Conservation (phyloP, 163 green algal species). For the Smithsoniella earleae region DNA sequence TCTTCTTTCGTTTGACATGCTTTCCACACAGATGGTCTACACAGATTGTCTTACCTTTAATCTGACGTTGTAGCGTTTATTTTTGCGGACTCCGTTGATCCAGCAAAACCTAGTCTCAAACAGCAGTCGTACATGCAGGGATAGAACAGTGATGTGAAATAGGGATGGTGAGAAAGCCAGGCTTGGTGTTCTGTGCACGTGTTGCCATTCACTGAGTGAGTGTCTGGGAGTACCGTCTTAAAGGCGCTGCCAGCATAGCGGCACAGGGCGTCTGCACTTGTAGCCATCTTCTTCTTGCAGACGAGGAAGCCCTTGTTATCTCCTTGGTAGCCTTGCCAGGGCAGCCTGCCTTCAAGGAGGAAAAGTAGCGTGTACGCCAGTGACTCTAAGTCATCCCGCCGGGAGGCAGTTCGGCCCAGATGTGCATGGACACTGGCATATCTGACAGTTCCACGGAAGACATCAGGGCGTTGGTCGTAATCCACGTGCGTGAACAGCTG, state of each 20-base stretch:
- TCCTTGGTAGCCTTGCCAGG: constrained; percentile 96
- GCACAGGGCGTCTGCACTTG: constrained; percentile 88
- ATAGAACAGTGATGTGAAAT: too few relatives aligned
- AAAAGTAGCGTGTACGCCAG: constrained; percentile 99
- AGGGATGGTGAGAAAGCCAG: too few relatives aligned
- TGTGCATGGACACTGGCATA: constrained; percentile 98
- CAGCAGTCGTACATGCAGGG: too few relatives aligned
- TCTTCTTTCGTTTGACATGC: too few relatives aligned
- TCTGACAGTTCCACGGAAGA: constrained; percentile 95
- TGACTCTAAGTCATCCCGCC: constrained; percentile 93
- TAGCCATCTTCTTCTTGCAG: constrained; percentile 99
- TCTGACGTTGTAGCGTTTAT: too few relatives aligned
- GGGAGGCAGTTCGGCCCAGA: constrained; percentile 84
- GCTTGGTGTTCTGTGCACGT: too few relatives aligned
- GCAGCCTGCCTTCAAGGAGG: constrained; percentile 87
- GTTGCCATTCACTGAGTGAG: too few relatives aligned
- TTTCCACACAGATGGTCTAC: too few relatives aligned
- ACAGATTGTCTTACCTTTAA: too few relatives aligned
- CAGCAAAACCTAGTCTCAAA: too few relatives aligned
- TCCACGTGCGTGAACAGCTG: constrained; percentile 89
- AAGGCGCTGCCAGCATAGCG: constrained; percentile 92
- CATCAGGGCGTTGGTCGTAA: constrained; percentile 97
- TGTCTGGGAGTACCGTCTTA: too few relatives aligned
- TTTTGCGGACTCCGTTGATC: too few relatives aligned
- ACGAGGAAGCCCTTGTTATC: constrained; percentile 98